These are phyloP conservation scores for Strigomonas galati DNA, from an alignment of 208 protist species.

Conservation along the genomic window DNA sequence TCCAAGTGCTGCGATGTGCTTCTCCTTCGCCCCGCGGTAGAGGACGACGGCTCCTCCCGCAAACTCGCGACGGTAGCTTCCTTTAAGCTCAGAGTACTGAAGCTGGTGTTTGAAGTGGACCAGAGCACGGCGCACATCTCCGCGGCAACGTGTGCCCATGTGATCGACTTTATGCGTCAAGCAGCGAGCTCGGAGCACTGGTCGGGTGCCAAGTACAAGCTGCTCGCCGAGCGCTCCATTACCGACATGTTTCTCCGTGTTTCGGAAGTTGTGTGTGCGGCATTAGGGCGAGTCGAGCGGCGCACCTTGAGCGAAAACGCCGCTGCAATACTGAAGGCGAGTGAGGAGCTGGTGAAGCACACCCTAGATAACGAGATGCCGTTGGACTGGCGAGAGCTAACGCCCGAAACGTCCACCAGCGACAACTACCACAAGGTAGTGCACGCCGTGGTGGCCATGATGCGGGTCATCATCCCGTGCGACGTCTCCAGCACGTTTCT, in stretches of 20 bases:
- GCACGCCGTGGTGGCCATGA: slow-evolving; percentile 22
- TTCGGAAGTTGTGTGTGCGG: not conserved
- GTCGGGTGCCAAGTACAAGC: not conserved
- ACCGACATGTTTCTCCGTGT: not conserved
- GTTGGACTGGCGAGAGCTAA: slow-evolving; percentile 46
- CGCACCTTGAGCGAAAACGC: not conserved
- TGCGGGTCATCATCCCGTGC: slow-evolving; percentile 16
- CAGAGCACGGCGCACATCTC: not conserved
- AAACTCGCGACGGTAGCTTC: not conserved
- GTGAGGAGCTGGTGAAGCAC: slow-evolving; percentile 5
- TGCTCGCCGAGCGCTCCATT: not conserved
- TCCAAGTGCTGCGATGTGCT: not conserved
- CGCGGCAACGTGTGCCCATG: not conserved
- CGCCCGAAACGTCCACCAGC: slow-evolving; percentile 13
- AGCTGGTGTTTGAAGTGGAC: not conserved
- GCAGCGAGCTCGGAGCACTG: not conserved
- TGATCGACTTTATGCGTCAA: not conserved
- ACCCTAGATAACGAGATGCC: slow-evolving; percentile 49
- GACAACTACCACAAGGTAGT: slow-evolving; percentile 26
- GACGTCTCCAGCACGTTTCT: slow-evolving; percentile 19
- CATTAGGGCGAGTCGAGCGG: not conserved
- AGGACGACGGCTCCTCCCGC: not conserved
- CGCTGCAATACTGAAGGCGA: not conserved
- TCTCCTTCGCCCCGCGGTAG: not conserved
- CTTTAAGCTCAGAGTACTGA: not conserved